Evolutionary conservation across 1,284 basidiomycete genomes (phyloP).

Genomic region (Malassezia pachydermatis): DNA sequence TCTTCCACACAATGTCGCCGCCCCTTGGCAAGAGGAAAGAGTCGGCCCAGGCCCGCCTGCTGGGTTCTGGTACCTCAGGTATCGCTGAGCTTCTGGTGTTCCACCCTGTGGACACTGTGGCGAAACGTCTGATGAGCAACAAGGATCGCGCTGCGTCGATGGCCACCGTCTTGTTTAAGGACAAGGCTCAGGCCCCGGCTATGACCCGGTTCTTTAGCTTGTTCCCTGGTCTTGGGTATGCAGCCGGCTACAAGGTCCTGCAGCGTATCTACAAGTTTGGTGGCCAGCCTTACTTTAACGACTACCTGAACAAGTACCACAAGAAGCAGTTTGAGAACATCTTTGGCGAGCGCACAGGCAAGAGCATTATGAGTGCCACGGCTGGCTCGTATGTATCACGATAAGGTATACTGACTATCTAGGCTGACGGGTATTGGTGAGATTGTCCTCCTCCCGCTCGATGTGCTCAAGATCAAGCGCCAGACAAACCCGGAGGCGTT

Average conservation of each 20-base stretch:
- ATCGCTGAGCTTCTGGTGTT: conserved; percentile 73
- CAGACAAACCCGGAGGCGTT: conserved; percentile 47
- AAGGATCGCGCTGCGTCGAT: conserved; percentile 50
- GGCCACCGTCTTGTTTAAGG: conserved; percentile 72
- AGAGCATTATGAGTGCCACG: conserved; percentile 86
- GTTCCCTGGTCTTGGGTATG: conserved; percentile 95
- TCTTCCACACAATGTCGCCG: conserved; percentile 25
- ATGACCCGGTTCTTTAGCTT: conserved; percentile 71
- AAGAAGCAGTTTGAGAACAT: conserved; percentile 65
- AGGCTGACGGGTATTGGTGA: conserved; percentile 66
- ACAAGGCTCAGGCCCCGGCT: conserved; percentile 60
- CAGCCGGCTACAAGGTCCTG: conserved; percentile 67
- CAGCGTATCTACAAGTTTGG: conserved; percentile 66
- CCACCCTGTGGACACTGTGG: conserved; percentile 67
- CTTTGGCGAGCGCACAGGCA: conserved; percentile 92
- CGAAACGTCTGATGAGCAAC: conserved; percentile 96
- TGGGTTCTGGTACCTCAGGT: conserved; percentile 71
- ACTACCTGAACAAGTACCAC: conserved; percentile 69
- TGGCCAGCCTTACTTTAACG: conserved; percentile 94
- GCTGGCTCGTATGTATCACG: no score
- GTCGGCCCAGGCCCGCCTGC: conserved; percentile 76
- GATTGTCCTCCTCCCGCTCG: conserved; percentile 85
- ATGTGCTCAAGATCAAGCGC: conserved; percentile 95
- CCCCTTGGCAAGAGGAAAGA: conserved; percentile 52
- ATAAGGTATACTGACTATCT: no score